Evolutionary conservation across 306 rosid species (phyloP), one percentile per base, ranked within the genome.

Genomic region (Sphenostylis stenocarpa): DNA sequence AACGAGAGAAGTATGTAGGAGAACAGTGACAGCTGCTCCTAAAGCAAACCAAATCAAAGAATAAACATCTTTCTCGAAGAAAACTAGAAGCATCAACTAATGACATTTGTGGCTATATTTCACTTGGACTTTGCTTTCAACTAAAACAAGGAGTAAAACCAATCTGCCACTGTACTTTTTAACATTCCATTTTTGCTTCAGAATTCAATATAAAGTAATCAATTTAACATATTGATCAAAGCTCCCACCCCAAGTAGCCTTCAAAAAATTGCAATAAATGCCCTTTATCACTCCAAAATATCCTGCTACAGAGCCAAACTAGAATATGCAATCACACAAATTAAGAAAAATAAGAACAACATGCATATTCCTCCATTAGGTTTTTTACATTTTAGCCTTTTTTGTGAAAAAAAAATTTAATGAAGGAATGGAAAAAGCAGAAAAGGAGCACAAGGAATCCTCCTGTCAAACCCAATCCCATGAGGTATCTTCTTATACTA

Each of bases 131-230:
- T 41, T 17, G 31, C 63, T n/a, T 51, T 33, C 33, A 33, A 51
- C 48, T 34, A 34, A 53, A 72, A 72, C 49, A 34, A 51, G 64
- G 24, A 53, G 51, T 53, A 72, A 53, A 53, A 53, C 52, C 52
- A 36, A 53, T 53, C 76, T 33, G 38, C 76, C 38, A 73, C 36
- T 7, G 29, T 73, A 23, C 14, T 73, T 44, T 17, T 41, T 24
- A 62, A 43, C 56, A 73, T 57, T 73, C 68, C 12, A 26, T 41
- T 73, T 47, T 73, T 56, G 57, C 38, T 24, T 41, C 56, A 73
- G 44, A 56, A 41, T 73, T 61, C 57, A 24, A 26, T 28, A 24
- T 24, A 7, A 29, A 61, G 14, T n/a, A 43, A 57, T 28, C 67
- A 39, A 16, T 56, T 55, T 41, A 56, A 47, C 33, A 49, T n/a